Percentiles rank a stretch among this genome's conserved stretches.
phyloP scores from a whole-genome alignment of 1,284 basidiomycete species.

The Puccinia hordei region DNA sequence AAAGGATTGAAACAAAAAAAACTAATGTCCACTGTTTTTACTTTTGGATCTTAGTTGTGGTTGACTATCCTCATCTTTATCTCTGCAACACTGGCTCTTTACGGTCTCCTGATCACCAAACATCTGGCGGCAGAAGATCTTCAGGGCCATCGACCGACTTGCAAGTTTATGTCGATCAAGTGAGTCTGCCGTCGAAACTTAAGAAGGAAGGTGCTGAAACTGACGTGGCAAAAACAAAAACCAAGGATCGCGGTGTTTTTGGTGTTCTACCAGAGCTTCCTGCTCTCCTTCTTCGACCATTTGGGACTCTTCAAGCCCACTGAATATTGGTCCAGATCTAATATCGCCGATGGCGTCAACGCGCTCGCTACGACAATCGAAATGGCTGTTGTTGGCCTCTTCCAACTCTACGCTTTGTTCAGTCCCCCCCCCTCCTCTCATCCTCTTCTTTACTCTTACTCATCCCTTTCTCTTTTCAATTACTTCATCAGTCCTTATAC shows the following conservation, averaged over 20 bases:
- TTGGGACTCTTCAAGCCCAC: conserved; percentile 63
- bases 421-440: background rate
- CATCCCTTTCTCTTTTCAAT: background rate
- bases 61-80: conserved; percentile 30
- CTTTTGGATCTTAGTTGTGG: conserved; percentile 25
- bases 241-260: conserved; percentile 75
- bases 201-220: background rate
- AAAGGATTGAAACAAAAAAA: too few species aligned
- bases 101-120: conserved; percentile 67
- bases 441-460: background rate
- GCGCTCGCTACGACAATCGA: conserved; percentile 80
- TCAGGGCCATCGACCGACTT: conserved; percentile 71
- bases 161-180: conserved; percentile 70
- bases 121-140: conserved; percentile 74
- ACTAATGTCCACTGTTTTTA: conserved; percentile 7
- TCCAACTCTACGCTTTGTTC: conserved; percentile 44
- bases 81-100: conserved; percentile 59
- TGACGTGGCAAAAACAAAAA: background rate
- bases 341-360: conserved; percentile 74
- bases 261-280: conserved; percentile 56
- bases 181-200: background rate
- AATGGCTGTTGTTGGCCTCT: conserved; percentile 60
- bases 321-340: conserved; percentile 54
- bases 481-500: conserved; percentile 25
- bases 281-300: conserved; percentile 59